These are phyloP conservation scores for Thelonectria discophora DNA, from an alignment of 2,329 filamentous ascomycete species.

Conservation along the genomic window DNA sequence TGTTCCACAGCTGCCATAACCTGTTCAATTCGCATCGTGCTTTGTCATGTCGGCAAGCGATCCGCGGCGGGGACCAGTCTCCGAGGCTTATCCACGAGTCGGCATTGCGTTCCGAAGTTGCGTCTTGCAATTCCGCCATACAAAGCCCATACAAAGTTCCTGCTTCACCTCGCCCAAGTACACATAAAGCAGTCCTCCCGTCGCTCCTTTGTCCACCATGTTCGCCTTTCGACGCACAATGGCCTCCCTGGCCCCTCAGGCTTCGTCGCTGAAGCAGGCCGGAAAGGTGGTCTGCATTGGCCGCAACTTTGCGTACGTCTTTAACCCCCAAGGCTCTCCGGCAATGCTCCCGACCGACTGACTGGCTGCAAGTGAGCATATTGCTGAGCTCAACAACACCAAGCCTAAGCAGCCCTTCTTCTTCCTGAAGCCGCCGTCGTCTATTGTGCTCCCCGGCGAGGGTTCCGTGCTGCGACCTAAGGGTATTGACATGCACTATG, in stretches of 20 bases:
- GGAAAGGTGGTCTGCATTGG: conserved; percentile 92
- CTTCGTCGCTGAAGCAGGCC: conserved; percentile 59
- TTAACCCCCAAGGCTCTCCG: conserved; percentile 24
- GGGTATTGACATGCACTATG: conserved; percentile 89
- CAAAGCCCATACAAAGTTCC: neutral
- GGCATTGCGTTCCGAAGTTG: conserved; percentile 35
- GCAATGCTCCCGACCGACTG: conserved; percentile 14
- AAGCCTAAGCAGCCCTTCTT: conserved; percentile 97
- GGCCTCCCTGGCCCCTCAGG: conserved; percentile 52
- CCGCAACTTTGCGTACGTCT: conserved; percentile 88
- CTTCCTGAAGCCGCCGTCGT: conserved; percentile 94
- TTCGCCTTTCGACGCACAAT: conserved; percentile 50
- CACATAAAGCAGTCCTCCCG: neutral
- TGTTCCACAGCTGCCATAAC: too few species aligned
- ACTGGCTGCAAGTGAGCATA: conserved; percentile 75
- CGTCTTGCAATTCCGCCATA: conserved; percentile 15
- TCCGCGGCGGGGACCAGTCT: conserved; percentile 31
- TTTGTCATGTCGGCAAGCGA: neutral
- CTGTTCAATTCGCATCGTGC: too few species aligned
- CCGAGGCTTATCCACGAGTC: conserved; percentile 38
- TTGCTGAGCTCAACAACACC: conserved; percentile 87
- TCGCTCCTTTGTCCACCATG: conserved; percentile 41
- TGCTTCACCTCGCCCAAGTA: neutral
- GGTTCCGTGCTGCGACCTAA: conserved; percentile 84
- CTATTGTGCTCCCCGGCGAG: conserved; percentile 80